A percentile compares a stretch with the other conserved stretches of the same genome.
Evolutionary conservation across 1,139 yeast genomes (phyloP).

Genomic region (Nakaseomyces nivariensis): DNA sequence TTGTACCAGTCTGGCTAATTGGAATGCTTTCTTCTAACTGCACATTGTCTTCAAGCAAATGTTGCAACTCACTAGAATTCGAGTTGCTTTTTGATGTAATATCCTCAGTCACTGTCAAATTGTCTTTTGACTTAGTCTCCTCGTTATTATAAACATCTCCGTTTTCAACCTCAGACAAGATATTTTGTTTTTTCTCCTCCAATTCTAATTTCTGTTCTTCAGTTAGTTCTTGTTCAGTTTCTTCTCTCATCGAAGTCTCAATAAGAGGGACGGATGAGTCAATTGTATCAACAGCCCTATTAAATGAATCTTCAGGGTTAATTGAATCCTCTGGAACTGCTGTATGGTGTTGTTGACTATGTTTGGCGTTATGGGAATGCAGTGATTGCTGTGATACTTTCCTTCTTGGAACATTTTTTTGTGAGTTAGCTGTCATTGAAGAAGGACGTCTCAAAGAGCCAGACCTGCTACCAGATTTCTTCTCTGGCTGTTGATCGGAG

Average conservation of each 20-base stretch:
- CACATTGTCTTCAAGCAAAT: constrained; percentile 7
- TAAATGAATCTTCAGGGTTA: not conserved
- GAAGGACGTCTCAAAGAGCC: constrained; percentile 4
- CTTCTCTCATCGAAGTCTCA: constrained; percentile 16
- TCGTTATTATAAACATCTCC: not conserved
- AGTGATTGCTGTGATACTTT: constrained; percentile 6
- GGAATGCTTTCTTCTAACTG: constrained; percentile 4
- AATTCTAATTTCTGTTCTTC: not conserved
- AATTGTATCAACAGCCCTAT: not conserved
- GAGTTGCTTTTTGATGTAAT: not conserved
- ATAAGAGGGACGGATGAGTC: constrained; percentile 9
- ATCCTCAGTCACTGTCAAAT: not conserved
- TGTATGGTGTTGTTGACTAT: not conserved
- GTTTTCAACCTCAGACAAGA: not conserved
- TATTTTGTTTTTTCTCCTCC: not conserved
- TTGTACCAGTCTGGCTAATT: not conserved
- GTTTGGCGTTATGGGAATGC: constrained; percentile 4
- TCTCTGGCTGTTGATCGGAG: constrained; percentile 15
- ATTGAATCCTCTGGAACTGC: not conserved
- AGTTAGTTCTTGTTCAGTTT: constrained; percentile 13
- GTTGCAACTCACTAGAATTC: constrained; percentile 4
- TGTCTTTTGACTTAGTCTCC: not conserved
- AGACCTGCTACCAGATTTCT: constrained; percentile 1
- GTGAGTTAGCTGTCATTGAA: constrained; percentile 2
- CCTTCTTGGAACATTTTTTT: constrained; percentile 1